Base-by-base conservation (phyloP, 768 basidiomycete species). In the Suillus brevipes region DNA sequence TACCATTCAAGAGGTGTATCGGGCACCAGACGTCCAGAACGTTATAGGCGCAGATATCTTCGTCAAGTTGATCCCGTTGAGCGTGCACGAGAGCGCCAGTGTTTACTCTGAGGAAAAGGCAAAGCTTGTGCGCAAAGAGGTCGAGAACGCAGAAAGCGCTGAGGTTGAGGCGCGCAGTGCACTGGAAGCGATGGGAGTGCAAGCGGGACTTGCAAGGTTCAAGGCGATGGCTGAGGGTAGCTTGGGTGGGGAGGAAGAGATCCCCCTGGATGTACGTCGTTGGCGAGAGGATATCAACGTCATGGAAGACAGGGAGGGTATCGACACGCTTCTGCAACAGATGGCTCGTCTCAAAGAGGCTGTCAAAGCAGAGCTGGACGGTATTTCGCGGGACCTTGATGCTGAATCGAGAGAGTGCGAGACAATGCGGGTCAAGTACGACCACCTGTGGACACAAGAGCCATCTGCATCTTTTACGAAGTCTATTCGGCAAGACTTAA, bases 91-190 rank as follows among this genome's bases (percentile, higher is more conserved):
- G 78, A 92, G 92, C 67, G 97, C 97, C 16, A 92, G 90, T 65
- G 89, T 99, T 16, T 99, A 99, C 76, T 97, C 95, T 0, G 97
- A 99, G 77, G 97, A 99, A 79, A 99, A 99, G 80, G 97, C 97
- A 25, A 99, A 99, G 77, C 74, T 93, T 34, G 94, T 95, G 9
- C 84, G 97, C 47, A 87, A 82, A 6, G 95, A 99, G 75, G 92
- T 91, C 9, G 97, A 98, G 80, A 87, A 88, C 61, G 90, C 88
- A 0, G 96, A 98, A 67, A 80, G 86, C 28, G 89, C 91, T 0
- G 95, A 97, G 72, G 90, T 83, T 6, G 93, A 96, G 75, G 85
- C 86, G 40, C 81, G 87, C 67, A 91, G 91, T 56, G 87, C 88
- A 28, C 75, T 99, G 60, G 95, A 97, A 57, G 87, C 88, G 36